A percentile compares a stretch with the other conserved stretches of the same genome.
phyloP scores from a whole-genome alignment of 768 basidiomycete species.

The Rhizopogon vulgaris region DNA sequence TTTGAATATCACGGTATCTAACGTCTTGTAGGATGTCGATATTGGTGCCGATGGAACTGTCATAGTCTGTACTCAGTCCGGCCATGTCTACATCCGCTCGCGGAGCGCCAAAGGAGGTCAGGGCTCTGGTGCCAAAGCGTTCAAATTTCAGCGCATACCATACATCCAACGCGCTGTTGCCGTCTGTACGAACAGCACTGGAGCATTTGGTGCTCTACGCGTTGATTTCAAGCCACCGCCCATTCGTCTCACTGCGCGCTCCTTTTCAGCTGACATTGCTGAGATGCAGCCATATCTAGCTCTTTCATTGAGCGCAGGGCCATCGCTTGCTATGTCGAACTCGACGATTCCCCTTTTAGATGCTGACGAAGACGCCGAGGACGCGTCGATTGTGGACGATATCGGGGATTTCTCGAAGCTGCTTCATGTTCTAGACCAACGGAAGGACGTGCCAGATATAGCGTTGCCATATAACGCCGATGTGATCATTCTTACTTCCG shows the following conservation, averaged over 20 bases:
- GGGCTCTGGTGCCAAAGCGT: slow-evolving; percentile 36
- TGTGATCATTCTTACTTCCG: slow-evolving; percentile 42
- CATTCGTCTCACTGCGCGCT: slow-evolving; percentile 50
- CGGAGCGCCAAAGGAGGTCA: slow-evolving; percentile 34
- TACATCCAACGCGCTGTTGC: slow-evolving; percentile 79
- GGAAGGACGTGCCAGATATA: slow-evolving; percentile 4
- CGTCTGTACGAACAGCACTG: slow-evolving; percentile 82
- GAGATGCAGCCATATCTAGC: slow-evolving; percentile 56
- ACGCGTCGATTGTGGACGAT: slow-evolving; percentile 31
- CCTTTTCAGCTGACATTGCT: slow-evolving; percentile 60
- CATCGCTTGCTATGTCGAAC: neutral
- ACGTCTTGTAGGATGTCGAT: slow-evolving; percentile 67
- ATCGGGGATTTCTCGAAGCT: slow-evolving; percentile 24
- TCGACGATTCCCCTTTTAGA: neutral
- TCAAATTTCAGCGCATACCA: slow-evolving; percentile 77
- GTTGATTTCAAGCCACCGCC: slow-evolving; percentile 59
- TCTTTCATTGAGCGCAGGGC: neutral
- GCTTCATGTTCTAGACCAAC: slow-evolving; percentile 4
- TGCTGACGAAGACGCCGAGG: slow-evolving; percentile 34
- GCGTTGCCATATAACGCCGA: slow-evolving; percentile 54
- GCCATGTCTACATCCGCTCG: slow-evolving; percentile 85
- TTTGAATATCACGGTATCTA: neutral
- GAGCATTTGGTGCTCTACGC: slow-evolving; percentile 81
- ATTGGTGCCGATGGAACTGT: slow-evolving; percentile 83
- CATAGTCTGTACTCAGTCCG: slow-evolving; percentile 90